Percentiles rank a stretch among this genome's conserved stretches.
Evolutionary conservation across 257 asterid genomes (phyloP).

Genomic region (Paraleonurus japonicus): DNA sequence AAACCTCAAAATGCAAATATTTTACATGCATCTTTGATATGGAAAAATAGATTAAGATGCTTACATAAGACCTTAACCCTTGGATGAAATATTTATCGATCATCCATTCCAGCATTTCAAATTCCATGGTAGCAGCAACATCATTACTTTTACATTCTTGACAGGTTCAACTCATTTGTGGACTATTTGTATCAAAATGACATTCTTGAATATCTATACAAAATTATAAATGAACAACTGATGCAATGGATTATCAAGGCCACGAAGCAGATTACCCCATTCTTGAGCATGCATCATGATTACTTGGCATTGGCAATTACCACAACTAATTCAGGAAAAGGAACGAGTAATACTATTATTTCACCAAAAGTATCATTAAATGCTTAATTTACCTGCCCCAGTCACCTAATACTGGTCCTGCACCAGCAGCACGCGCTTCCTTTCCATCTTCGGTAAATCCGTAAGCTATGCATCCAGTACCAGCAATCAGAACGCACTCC

Average conservation of each 20-base stretch:
- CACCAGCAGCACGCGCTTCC: constrained; percentile 98
- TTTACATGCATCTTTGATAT: not conserved
- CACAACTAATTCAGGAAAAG: constrained; percentile 1
- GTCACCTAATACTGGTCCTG: constrained; percentile 95
- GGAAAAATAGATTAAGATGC: not conserved
- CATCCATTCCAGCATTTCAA: constrained; percentile 13
- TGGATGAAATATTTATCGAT: constrained; percentile 3
- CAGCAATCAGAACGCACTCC: constrained; percentile 95
- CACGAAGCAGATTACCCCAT: constrained; percentile 17
- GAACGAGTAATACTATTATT: not conserved
- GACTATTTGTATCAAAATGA: not conserved
- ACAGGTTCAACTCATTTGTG: not conserved
- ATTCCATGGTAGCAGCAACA: constrained; percentile 2
- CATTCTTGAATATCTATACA: constrained; percentile 1
- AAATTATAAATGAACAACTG: not conserved
- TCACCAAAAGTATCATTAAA: not conserved
- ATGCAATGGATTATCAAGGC: not conserved
- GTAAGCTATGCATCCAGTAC: constrained; percentile 94
- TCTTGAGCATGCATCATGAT: not conserved
- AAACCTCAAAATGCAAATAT: constrained; percentile 2
- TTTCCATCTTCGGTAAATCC: constrained; percentile 91
- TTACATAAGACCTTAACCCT: not conserved
- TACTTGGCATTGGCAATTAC: not conserved
- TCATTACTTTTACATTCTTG: constrained; percentile 1
- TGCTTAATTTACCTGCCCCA: constrained; percentile 87